A percentile compares a stretch with the other conserved stretches of the same genome.
phyloP scores from a whole-genome alignment of 306 rosid genomes.

The Senna tora region DNA sequence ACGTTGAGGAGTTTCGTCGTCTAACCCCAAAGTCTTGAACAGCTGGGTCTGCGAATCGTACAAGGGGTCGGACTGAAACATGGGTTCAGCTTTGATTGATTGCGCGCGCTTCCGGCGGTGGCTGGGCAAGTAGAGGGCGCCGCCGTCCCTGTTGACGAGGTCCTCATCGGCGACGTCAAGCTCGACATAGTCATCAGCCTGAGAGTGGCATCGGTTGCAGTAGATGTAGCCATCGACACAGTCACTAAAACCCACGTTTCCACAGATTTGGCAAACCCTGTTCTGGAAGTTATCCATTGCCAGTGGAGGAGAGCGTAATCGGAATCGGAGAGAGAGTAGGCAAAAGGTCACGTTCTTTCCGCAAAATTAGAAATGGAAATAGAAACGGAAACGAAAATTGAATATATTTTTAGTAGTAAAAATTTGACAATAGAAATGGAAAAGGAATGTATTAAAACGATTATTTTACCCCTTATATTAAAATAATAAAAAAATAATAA shows the following conservation, averaged over 20 bases:
- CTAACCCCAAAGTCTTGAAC: slow-evolving; percentile 45
- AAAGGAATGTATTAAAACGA: too few species aligned
- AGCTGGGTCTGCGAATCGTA: slow-evolving; percentile 45
- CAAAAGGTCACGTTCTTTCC: too few species aligned
- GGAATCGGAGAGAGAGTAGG: neutral
- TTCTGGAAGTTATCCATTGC: slow-evolving; percentile 46
- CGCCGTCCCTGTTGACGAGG: slow-evolving; percentile 41
- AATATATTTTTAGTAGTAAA: too few species aligned
- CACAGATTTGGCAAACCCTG: slow-evolving; percentile 60
- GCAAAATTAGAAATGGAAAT: too few species aligned
- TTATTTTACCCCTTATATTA: too few species aligned
- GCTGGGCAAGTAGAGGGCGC: slow-evolving; percentile 58
- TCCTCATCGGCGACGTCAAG: slow-evolving; percentile 71
- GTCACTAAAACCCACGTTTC: slow-evolving; percentile 46
- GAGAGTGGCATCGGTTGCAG: slow-evolving; percentile 63
- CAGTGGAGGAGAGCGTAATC: neutral
- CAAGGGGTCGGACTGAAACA: slow-evolving; percentile 56
- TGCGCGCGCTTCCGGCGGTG: slow-evolving; percentile 50
- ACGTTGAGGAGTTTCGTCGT: slow-evolving; percentile 34
- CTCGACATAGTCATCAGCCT: slow-evolving; percentile 58
- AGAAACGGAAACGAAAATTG: too few species aligned
- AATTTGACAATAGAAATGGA: too few species aligned
- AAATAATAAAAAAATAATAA: too few species aligned
- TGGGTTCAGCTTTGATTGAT: slow-evolving; percentile 48
- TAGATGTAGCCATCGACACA: slow-evolving; percentile 72